phyloP scores from a whole-genome alignment of 2,329 filamentous ascomycete species.

The Plenodomus biglobosus region DNA sequence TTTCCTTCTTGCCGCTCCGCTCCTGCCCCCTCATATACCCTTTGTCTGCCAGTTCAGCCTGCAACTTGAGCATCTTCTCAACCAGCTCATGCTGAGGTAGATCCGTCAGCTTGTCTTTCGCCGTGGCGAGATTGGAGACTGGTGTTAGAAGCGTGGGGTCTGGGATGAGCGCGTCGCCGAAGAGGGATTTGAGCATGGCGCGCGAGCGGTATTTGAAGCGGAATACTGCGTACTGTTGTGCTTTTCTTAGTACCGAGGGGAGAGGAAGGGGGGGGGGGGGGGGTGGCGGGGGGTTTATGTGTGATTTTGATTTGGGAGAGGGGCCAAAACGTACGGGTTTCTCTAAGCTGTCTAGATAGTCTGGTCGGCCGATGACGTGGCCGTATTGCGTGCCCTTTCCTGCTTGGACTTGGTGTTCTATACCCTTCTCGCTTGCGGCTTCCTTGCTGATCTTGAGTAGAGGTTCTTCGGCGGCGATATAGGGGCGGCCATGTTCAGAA shows the following conservation, averaged over 20 bases:
- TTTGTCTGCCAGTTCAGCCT: constrained; percentile 28
- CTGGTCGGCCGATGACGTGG: constrained; percentile 42
- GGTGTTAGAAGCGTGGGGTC: neutral
- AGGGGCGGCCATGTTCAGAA: constrained; percentile 22
- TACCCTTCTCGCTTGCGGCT: constrained; percentile 12
- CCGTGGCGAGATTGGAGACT: neutral
- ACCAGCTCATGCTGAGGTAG: constrained; percentile 29
- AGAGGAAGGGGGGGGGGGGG: neutral
- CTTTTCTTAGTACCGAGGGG: neutral
- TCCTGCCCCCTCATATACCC: constrained; percentile 5
- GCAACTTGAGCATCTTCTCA: constrained; percentile 13
- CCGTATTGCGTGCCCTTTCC: constrained; percentile 44
- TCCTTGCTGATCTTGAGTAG: constrained; percentile 21
- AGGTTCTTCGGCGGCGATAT: constrained; percentile 31
- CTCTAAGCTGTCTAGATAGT: constrained; percentile 45
- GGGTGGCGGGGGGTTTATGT: no score
- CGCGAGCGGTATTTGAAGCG: constrained; percentile 51
- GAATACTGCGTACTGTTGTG: constrained; percentile 50
- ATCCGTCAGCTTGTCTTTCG: constrained; percentile 20
- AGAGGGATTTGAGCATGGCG: constrained; percentile 37
- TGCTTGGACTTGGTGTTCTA: constrained; percentile 37
- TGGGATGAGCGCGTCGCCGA: constrained; percentile 13
- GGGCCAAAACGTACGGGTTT: constrained; percentile 21
- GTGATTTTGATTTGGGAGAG: no score
- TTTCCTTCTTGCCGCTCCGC: neutral